Base-by-base conservation (phyloP, 73 alveolate genomes). In the Paramecium caudatum region DNA sequence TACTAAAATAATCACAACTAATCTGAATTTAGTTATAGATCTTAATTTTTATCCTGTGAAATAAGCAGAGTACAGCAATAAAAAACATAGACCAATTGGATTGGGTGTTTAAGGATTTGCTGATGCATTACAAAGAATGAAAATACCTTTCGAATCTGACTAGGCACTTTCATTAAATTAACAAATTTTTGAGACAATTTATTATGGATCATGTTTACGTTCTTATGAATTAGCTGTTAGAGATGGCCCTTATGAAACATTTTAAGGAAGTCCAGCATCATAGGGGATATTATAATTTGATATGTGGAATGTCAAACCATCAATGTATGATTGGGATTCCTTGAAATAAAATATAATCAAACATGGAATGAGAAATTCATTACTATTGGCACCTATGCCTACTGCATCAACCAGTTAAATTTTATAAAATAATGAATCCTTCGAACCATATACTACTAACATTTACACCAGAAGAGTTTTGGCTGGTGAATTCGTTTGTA, bases 301-400 rank as follows among this genome's bases (percentile, higher is more conserved):
- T 88, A 83, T 95, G 21, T 95, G 98, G 98, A 91, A 90, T 19
- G 91, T 82, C 12, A 80, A 39, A 25, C 95, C 95, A 13, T 37
- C 82, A n/a, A 90, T 97, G 47, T 95, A 93, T 92, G 96, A 96
- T 82, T 96, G 99, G 99, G 93, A 91, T 4, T 81, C 69, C 16
- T 81, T 97, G 15, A 80, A 95, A 93, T 61, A 90, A 36, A 95
- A 94, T 50, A 96, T 97, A 30, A 92, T 68, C 62, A 82, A 65
- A 46, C 90, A 62, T 85, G 99, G 99, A 49, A 95, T 96, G 65
- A 94, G 99, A 61, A 97, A 97, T 94, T 97, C 99, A 6, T 94
- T 97, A 30, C 92, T 97, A 37, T 91, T 97, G 46, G 99, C 99
- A 50, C 99, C 99, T 12, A 97, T 97, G 99, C 99, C 99, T 5